A percentile compares a stretch with the other conserved stretches of the same genome.
These are phyloP conservation scores for Iodosphaeria phyllophila DNA, from an alignment of 2,329 filamentous ascomycete species.

Conservation along the genomic window DNA sequence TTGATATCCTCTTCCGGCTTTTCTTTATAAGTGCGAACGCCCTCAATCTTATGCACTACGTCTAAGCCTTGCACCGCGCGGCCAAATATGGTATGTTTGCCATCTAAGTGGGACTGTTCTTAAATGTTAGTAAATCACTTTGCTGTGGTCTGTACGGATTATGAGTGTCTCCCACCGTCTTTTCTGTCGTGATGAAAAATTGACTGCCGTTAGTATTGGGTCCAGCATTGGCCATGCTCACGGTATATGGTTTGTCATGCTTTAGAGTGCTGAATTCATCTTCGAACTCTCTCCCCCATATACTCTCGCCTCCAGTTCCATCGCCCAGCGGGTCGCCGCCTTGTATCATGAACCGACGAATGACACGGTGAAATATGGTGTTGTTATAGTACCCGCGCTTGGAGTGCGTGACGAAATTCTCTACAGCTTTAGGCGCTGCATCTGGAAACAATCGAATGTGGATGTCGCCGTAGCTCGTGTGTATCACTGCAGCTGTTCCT, in stretches of 20 bases:
- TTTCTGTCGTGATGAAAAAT: constrained; percentile 97
- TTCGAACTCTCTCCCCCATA: constrained; percentile 82
- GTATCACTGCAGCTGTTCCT: constrained; percentile 65
- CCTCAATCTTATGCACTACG: constrained; percentile 92
- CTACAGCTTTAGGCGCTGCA: constrained; percentile 81
- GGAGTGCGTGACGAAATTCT: constrained; percentile 91
- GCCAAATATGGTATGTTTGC: constrained; percentile 93
- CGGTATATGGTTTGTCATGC: constrained; percentile 90
- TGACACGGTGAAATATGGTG: constrained; percentile 92
- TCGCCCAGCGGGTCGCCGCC: constrained; percentile 71
- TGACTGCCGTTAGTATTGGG: constrained; percentile 91
- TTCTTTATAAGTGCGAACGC: constrained; percentile 68
- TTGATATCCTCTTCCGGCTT: constrained; percentile 96
- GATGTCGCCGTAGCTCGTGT: constrained; percentile 89
- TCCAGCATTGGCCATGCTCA: constrained; percentile 96
- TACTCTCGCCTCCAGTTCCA: constrained; percentile 76
- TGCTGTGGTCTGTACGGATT: constrained; percentile 3
- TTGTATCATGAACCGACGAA: constrained; percentile 97
- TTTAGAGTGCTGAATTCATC: constrained; percentile 85
- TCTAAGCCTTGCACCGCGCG: constrained; percentile 79
- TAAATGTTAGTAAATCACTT: constrained; percentile 11
- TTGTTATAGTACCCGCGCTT: constrained; percentile 91
- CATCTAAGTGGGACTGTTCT: constrained; percentile 70
- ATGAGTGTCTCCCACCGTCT: constrained; percentile 43
- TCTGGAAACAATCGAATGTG: constrained; percentile 84